Conservation (phyloP, 2,329 filamentous ascomycete genomes). For the Alternaria alternata region DNA sequence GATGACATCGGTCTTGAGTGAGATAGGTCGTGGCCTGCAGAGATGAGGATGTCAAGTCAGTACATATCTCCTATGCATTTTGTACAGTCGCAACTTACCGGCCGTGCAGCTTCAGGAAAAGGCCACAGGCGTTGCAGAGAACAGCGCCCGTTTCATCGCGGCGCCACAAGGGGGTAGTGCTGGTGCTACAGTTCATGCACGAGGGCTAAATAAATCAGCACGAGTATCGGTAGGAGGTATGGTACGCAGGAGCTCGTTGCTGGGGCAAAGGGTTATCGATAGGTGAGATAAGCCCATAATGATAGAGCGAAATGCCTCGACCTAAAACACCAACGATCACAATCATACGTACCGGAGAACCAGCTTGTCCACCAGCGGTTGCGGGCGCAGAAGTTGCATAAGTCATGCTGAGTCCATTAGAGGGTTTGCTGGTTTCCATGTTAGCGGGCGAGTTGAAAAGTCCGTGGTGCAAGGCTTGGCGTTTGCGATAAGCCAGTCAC, state of each 20-base stretch:
- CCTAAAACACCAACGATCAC: constrained; percentile 37
- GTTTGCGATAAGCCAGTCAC: constrained; percentile 34
- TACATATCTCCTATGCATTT: no score
- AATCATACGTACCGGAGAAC: constrained; percentile 62
- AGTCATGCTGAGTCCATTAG: constrained; percentile 64
- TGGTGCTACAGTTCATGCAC: constrained; percentile 95
- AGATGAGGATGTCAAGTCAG: no score
- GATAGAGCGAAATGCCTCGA: constrained; percentile 40
- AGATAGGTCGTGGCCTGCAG: constrained; percentile 78
- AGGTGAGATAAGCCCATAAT: neutral
- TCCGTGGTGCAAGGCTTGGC: constrained; percentile 24
- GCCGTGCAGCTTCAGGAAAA: constrained; percentile 96
- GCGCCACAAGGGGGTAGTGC: constrained; percentile 95
- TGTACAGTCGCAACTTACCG: constrained; percentile 52
- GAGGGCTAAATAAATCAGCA: constrained; percentile 70
- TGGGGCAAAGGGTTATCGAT: neutral
- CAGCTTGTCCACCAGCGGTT: constrained; percentile 70
- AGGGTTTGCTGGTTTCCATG: constrained; percentile 43
- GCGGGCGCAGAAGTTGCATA: constrained; percentile 71
- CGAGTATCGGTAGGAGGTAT: constrained; percentile 11
- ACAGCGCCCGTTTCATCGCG: constrained; percentile 95
- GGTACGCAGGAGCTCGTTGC: neutral
- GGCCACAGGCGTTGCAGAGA: constrained; percentile 96
- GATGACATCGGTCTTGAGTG: constrained; percentile 98
- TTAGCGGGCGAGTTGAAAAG: constrained; percentile 31